Evolutionary conservation across 2,329 filamentous ascomycete genomes (phyloP), one percentile per base, ranked within the genome.

Genomic region (Talaromyces amestolkiae): DNA sequence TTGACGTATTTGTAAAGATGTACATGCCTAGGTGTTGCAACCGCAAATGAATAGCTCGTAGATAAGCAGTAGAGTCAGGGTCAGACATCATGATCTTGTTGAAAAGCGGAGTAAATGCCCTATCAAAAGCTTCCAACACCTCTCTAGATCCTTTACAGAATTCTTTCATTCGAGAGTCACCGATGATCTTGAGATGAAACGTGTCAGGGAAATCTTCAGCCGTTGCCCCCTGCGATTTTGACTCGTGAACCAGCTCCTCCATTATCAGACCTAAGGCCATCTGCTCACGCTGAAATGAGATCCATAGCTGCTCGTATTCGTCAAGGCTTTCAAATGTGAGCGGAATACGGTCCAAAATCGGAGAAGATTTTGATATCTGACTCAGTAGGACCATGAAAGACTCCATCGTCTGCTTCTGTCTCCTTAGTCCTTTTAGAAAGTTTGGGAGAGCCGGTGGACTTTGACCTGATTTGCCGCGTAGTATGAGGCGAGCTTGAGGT

Each of bases 21-120:
- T 61, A 61, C 24, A 37, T 51, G n/a, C 43, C 59, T 27, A 61
- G 45, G 2, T 61, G 45, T 43, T 61, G 59, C 45, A 61, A 33
- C 19, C 59, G 43, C 45, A 61, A 51, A 31, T 61, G 31, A 51
- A 61, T 39, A n/a, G 59, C 59, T 37, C 45, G 43, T 24, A 61
- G 59, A 51, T 61, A 61, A 27, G 27, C 8, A 17, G n/a, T n/a
- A 8, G 59, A 61, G 8, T 61, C 59, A 7, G n/a, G 22, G 59
- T 61, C 59, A 51, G 59, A 61, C 27, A 51, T 51, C 43, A 51
- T 61, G 19, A 61, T 51, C 59, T 51, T 22, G 19, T 61, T 51
- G 59, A 61, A 61, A n/a, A 61, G 59, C 11, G 59, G 59, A 22
- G 13, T 27, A 51, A 61, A 61, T 39, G 59, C 59, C 33, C n/a